Evolutionary conservation across 352 stramenopile species (phyloP).

Genomic region (Globisporangium alternatum): DNA sequence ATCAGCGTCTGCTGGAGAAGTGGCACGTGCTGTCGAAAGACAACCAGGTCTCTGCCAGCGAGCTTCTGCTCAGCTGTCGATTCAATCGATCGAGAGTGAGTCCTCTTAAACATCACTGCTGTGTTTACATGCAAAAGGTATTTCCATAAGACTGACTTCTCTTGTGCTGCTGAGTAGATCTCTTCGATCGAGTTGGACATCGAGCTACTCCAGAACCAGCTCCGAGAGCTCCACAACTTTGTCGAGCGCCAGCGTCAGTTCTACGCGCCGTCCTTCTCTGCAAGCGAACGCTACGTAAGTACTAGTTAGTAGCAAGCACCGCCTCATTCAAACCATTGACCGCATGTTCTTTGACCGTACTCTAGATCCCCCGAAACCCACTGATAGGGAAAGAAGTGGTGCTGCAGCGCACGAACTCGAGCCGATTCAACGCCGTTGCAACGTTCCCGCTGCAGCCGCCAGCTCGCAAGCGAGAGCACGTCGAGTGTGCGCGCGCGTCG

Average conservation of each 20-base stretch:
- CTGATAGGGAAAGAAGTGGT: constrained; percentile 48
- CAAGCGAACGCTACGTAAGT: constrained; percentile 8
- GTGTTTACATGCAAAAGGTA: neutral
- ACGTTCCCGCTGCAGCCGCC: constrained; percentile 25
- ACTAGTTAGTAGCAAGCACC: neutral
- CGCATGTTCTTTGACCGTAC: neutral
- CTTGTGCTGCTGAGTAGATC: constrained; percentile 28
- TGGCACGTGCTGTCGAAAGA: constrained; percentile 47
- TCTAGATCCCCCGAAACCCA: constrained; percentile 23
- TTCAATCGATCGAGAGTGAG: constrained; percentile 51
- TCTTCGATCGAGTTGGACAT: constrained; percentile 47
- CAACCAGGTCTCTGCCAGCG: constrained; percentile 25
- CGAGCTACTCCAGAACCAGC: constrained; percentile 60
- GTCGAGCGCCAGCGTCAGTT: constrained; percentile 42
- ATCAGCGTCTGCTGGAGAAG: constrained; percentile 42
- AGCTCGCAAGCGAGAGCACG: constrained; percentile 34
- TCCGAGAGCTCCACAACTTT: constrained; percentile 55
- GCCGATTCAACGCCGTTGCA: constrained; percentile 37
- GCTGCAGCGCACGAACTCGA: constrained; percentile 25
- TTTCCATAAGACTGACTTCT: neutral
- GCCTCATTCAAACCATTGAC: neutral
- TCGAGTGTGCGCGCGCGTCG: constrained; percentile 24
- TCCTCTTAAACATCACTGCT: neutral
- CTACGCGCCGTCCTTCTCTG: constrained; percentile 13
- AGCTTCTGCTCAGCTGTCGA: constrained; percentile 43